phyloP scores from a whole-genome alignment of 257 asterid species.

The Apocynum venetum region DNA sequence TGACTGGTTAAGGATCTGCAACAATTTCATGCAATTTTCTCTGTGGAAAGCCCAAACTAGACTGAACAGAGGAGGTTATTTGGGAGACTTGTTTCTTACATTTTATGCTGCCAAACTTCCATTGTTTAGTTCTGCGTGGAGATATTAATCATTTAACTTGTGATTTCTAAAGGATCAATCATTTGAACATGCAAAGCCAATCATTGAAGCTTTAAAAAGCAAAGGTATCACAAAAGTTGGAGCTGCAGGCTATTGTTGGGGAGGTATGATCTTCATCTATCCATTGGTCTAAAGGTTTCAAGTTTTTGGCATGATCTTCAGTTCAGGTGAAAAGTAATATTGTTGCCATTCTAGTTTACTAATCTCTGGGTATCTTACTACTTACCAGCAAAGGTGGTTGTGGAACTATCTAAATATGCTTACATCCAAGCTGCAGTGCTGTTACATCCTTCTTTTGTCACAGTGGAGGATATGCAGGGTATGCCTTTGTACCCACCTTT shows the following conservation, averaged over 20 bases:
- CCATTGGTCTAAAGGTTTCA: not conserved
- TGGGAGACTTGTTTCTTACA: not conserved
- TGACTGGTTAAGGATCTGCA: not conserved
- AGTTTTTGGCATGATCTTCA: not conserved
- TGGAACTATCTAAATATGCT: conserved; percentile 46
- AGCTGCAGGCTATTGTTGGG: conserved; percentile 75
- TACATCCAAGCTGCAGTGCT: conserved; percentile 56
- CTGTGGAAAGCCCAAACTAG: not conserved
- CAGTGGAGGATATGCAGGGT: conserved; percentile 55
- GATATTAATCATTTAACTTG: not conserved
- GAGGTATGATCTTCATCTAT: conserved; percentile 32
- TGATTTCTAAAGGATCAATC: conserved; percentile 40
- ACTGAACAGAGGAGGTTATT: not conserved
- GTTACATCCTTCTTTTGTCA: conserved; percentile 58
- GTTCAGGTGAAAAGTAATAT: not conserved
- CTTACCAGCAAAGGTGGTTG: conserved; percentile 60
- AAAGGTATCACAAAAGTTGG: conserved; percentile 54
- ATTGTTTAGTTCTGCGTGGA: not conserved
- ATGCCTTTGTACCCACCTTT: not conserved
- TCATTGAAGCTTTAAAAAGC: conserved; percentile 55
- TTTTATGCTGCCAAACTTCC: not conserved
- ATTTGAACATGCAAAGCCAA: conserved; percentile 52
- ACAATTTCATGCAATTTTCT: not conserved
- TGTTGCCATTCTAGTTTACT: not conserved
- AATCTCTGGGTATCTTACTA: not conserved